These are phyloP conservation scores for Castanea sativa DNA, from an alignment of 306 rosid species.

Conservation along the genomic window DNA sequence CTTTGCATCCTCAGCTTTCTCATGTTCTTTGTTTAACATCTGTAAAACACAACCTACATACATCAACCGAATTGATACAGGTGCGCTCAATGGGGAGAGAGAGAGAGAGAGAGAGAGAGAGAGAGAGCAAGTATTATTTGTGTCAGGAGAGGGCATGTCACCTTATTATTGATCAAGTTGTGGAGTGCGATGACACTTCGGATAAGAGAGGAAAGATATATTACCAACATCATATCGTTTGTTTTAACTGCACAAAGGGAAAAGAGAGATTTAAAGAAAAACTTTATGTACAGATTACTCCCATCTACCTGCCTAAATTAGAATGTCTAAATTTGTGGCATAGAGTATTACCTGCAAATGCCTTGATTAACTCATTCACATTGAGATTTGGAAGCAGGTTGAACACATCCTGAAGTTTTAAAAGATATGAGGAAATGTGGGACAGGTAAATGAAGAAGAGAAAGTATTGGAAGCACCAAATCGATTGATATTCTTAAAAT, in stretches of 20 bases:
- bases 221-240: constrained; percentile 67
- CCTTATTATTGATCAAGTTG: constrained; percentile 72
- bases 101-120: too few species aligned
- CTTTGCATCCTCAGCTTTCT: constrained; percentile 58
- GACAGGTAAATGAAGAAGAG: neutral
- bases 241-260: constrained; percentile 47
- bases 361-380: constrained; percentile 50
- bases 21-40: constrained; percentile 62
- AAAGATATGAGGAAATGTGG: neutral
- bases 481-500: neutral
- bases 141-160: neutral
- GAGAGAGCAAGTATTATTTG: neutral
- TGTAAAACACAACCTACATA: constrained; percentile 9
- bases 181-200: constrained; percentile 68
- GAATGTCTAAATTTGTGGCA: neutral
- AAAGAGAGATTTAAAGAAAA: neutral
- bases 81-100: neutral
- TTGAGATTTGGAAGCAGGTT: constrained; percentile 62
- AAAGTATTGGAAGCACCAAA: neutral
- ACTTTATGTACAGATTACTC: neutral
- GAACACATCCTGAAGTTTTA: constrained; percentile 50
- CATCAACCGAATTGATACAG: neutral
- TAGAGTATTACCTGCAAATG: constrained; percentile 41
- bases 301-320: neutral
- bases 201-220: constrained; percentile 59